These are phyloP conservation scores for Adansonia gregorii DNA, from an alignment of 441 rosid species.

Conservation along the genomic window DNA sequence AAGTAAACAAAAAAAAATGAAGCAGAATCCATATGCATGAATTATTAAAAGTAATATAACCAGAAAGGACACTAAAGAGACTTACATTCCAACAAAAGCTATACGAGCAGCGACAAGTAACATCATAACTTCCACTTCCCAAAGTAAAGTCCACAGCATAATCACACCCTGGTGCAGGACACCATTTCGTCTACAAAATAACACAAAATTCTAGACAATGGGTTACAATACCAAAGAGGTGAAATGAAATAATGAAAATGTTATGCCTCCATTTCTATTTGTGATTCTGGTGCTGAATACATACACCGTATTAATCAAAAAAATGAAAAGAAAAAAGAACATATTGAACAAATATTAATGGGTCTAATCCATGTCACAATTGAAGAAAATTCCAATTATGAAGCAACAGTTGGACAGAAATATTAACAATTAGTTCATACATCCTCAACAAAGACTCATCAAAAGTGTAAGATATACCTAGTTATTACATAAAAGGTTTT, in stretches of 20 bases:
- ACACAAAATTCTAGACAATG: neutral
- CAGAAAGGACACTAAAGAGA: neutral
- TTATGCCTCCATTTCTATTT: neutral
- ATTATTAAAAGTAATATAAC: neutral
- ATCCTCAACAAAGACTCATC: neutral
- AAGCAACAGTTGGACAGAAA: neutral
- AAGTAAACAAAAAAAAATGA: neutral
- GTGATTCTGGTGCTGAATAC: neutral
- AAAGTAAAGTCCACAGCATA: conserved; percentile 66
- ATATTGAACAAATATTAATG: neutral
- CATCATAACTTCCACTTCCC: conserved; percentile 71
- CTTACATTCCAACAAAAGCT: conserved; percentile 86
- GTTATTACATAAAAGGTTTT: conserved; percentile 4
- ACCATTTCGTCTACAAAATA: conserved; percentile 71
- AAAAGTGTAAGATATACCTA: neutral
- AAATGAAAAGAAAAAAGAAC: neutral
- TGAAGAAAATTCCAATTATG: neutral
- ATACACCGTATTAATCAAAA: neutral
- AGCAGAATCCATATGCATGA: neutral
- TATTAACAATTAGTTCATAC: neutral
- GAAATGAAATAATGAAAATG: conserved; percentile 8
- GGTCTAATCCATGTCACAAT: neutral
- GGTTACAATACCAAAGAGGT: conserved; percentile 6
- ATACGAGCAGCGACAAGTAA: conserved; percentile 60
- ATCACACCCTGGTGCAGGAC: conserved; percentile 84